These are phyloP conservation scores for Miamiensis avidus DNA, from an alignment of 169 alveolate genomes.

Conservation along the genomic window DNA sequence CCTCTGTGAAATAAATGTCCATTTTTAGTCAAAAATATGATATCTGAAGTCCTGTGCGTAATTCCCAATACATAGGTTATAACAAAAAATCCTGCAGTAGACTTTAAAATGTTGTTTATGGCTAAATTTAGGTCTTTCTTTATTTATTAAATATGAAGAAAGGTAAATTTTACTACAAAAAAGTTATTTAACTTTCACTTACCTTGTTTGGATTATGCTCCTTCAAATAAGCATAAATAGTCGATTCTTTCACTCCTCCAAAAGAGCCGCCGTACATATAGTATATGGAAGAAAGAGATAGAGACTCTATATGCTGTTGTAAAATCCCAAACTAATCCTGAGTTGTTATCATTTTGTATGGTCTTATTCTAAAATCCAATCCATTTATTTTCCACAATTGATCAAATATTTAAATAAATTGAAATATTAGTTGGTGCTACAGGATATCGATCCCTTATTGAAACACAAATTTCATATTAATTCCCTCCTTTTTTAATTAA, in stretches of 20 bases:
- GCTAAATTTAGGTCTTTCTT: not conserved
- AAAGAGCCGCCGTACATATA: not conserved
- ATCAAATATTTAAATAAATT: not conserved
- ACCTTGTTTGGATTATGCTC: not conserved
- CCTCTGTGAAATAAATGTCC: not conserved
- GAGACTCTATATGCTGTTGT: not conserved
- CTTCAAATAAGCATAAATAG: not conserved
- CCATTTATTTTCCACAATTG: not conserved
- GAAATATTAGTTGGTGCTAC: not conserved
- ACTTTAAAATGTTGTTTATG: not conserved
- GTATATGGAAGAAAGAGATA: not conserved
- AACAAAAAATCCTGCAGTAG: not conserved
- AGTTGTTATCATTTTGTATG: not conserved
- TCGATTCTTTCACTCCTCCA: not conserved
- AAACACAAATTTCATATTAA: not conserved
- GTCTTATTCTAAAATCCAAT: not conserved
- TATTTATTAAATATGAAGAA: no score
- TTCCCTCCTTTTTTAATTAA: not conserved
- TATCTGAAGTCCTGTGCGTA: no score
- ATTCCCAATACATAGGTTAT: not conserved
- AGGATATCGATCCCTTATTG: not conserved
- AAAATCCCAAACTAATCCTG: not conserved
- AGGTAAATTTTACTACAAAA: no score
- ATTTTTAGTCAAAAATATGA: no score
- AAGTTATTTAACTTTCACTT: no score